Evolutionary conservation across 805 yeast species (phyloP).

Genomic region (Saturnispora quitensis): DNA sequence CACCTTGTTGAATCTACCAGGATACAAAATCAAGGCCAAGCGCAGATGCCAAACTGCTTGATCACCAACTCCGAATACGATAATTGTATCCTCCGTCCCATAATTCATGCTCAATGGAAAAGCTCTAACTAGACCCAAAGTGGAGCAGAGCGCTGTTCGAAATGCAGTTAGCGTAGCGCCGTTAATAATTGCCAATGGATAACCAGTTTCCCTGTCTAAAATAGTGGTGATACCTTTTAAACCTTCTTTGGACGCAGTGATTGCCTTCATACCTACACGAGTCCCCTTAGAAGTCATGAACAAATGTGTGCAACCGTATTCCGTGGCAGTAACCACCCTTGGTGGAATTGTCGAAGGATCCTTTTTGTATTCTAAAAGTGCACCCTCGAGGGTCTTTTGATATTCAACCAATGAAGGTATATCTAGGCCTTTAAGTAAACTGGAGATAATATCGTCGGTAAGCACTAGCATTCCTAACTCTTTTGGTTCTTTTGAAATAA

Average conservation of each 20-base stretch:
- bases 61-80: conserved; percentile 52
- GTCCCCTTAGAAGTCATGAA: conserved; percentile 61
- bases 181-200: conserved; percentile 42
- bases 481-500: background rate
- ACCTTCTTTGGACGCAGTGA: conserved; percentile 50
- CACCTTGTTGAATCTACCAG: conserved; percentile 30
- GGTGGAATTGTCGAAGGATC: conserved; percentile 45
- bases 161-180: conserved; percentile 56
- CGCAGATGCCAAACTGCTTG: conserved; percentile 60
- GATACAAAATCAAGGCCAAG: conserved; percentile 34
- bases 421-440: conserved; percentile 24
- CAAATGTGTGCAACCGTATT: conserved; percentile 38
- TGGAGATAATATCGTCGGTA: conserved; percentile 24
- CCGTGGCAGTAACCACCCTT: conserved; percentile 37
- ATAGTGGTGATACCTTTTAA: conserved; percentile 50
- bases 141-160: conserved; percentile 53
- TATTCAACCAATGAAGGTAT: conserved; percentile 23
- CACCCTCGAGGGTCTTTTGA: conserved; percentile 30
- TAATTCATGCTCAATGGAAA: conserved; percentile 20
- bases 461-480: conserved; percentile 26
- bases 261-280: conserved; percentile 48
- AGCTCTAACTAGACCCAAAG: conserved; percentile 35
- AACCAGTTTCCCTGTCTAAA: conserved; percentile 43
- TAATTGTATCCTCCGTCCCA: conserved; percentile 18
- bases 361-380: conserved; percentile 33